Conservation (phyloP, 306 rosid species). For the Luffa acutangula region DNA sequence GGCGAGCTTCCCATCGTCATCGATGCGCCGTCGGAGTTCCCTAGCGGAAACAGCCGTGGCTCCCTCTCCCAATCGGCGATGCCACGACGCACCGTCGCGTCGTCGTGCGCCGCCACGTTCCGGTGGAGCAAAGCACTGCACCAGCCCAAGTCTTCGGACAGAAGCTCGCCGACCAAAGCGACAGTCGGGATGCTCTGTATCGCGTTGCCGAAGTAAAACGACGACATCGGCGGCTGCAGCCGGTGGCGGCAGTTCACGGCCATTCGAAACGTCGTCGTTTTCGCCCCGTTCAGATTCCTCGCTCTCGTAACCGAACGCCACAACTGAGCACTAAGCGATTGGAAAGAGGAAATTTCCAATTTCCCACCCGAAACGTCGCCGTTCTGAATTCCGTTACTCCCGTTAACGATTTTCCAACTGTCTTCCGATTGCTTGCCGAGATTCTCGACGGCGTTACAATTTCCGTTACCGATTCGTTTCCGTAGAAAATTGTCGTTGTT, state of each 20-base stretch:
- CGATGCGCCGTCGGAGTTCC: conserved; percentile 75
- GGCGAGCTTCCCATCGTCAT: conserved; percentile 93
- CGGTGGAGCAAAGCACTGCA: conserved; percentile 45
- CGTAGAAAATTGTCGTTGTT: background rate
- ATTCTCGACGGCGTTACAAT: conserved; percentile 19
- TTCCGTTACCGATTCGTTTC: conserved; percentile 19
- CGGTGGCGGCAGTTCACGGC: conserved; percentile 91
- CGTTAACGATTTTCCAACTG: conserved; percentile 27
- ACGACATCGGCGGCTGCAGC: conserved; percentile 47
- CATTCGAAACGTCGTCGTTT: conserved; percentile 79
- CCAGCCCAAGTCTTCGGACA: conserved; percentile 45
- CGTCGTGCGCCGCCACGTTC: conserved; percentile 60
- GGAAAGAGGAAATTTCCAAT: conserved; percentile 65
- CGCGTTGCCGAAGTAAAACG: conserved; percentile 78
- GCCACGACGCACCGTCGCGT: conserved; percentile 51
- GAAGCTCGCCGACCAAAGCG: conserved; percentile 35
- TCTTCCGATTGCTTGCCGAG: conserved; percentile 29
- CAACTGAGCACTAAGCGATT: conserved; percentile 68
- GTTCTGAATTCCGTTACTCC: conserved; percentile 9
- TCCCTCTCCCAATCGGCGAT: conserved; percentile 58
- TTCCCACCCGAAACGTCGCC: background rate
- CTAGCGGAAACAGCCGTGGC: conserved; percentile 72
- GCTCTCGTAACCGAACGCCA: conserved; percentile 88
- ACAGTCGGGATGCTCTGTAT: conserved; percentile 86
- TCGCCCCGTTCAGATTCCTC: conserved; percentile 28